A percentile compares a stretch with the other conserved stretches of the same genome.
Evolutionary conservation across 768 basidiomycete genomes (phyloP).

Genomic region (Phaeotremella skinneri): DNA sequence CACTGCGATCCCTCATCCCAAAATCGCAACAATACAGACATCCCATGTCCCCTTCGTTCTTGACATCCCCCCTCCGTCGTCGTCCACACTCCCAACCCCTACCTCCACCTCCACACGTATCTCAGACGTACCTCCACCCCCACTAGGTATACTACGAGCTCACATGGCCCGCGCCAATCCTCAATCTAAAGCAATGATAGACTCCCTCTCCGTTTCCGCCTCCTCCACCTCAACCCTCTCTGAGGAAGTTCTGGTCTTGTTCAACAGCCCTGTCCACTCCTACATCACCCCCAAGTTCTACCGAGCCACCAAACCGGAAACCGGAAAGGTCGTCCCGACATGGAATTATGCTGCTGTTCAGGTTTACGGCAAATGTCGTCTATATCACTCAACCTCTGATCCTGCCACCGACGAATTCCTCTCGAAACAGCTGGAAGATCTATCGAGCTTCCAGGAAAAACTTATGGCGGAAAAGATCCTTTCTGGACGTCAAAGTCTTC

Average conservation of each 20-base stretch:
- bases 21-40: conserved; percentile 45
- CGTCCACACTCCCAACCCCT: not conserved
- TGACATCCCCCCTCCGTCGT: conserved; percentile 1
- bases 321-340: conserved; percentile 51
- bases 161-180: conserved; percentile 51
- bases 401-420: conserved; percentile 25
- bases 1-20: conserved; percentile 48
- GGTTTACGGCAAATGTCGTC: conserved; percentile 43
- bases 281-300: conserved; percentile 51
- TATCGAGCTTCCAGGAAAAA: conserved; percentile 27
- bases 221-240: conserved; percentile 7
- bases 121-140: too few species aligned
- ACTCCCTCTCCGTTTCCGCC: conserved; percentile 7
- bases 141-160: conserved; percentile 32
- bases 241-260: conserved; percentile 48
- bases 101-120: not conserved
- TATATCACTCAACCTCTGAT: conserved; percentile 24
- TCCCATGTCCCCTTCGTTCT: conserved; percentile 53
- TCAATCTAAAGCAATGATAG: conserved; percentile 42
- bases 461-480: not conserved
- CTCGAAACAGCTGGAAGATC: conserved; percentile 41
- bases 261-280: conserved; percentile 43
- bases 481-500: not conserved
- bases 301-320: conserved; percentile 43
- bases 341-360: conserved; percentile 51